Base-by-base conservation (phyloP, 768 basidiomycete species). In the Dioszegia aurantiaca region DNA sequence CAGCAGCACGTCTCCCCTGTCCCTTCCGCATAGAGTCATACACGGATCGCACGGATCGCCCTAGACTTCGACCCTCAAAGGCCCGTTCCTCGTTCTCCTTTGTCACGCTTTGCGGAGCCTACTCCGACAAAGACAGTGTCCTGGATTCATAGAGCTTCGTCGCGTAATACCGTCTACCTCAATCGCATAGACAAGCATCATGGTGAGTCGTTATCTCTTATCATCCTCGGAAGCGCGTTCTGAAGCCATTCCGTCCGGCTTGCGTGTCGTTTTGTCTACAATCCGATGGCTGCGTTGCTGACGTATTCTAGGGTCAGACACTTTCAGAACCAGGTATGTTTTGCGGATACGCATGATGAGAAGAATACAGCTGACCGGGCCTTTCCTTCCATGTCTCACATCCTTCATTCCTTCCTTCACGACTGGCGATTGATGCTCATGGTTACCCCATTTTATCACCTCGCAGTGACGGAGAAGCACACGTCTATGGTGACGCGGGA, bases 381-480 rank as follows among this genome's bases (percentile, higher is more conserved):
- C 19, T 42, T 46, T 36, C 39, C 40, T 53, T 36, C 27, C 30
- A 31, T n/a, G 48, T 26, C 19, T 44, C 55, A 14, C 17, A 26
- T 26, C 3, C 48, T 23, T 27, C 51, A 40, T 53, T 40, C 37
- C 4, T 19, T 47, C 28, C 31, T 43, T 49, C 26, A 12, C 36
- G 31, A 16, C 51, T 55, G 17, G 31, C n/a, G 24, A 44, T 12
- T 21, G 21, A 30, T 27, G 11, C 33, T 26, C 21, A 39, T 48
- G 17, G 5, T 2, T 17, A 23, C 53, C 2, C 37, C 3, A 19
- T 26, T 2, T 16, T 59, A 17, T 42, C 5, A 27, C 26, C 31
- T 14, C 31, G 53, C 58, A 69, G 70, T 73, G 44, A 91, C 87
- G 53, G 83, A 84, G 64, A 99, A 97, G 82, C 83, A 82, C 73